Conservation (phyloP, 768 basidiomycete species). For the Termitomyces sp. region DNA sequence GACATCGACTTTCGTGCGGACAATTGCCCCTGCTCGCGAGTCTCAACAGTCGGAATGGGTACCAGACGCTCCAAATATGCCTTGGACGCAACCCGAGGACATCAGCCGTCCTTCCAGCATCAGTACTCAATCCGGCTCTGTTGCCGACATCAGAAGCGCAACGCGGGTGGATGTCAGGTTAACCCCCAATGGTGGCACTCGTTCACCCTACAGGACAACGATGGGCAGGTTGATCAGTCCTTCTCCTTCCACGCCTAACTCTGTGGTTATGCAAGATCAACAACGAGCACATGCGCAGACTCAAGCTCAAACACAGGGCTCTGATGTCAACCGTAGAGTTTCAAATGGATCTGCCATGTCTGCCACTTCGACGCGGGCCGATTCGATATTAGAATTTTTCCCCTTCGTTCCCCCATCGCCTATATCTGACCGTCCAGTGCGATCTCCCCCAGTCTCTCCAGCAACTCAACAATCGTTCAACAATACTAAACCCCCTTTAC, state of each 20-base stretch:
- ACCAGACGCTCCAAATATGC: slow-evolving; percentile 31
- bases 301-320: slow-evolving; percentile 53
- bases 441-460: slow-evolving; percentile 73
- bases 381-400: slow-evolving; percentile 83
- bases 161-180: slow-evolving; percentile 64
- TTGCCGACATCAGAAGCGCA: slow-evolving; percentile 56
- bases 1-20: slow-evolving; percentile 32
- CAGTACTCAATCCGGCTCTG: slow-evolving; percentile 55
- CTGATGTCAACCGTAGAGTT: slow-evolving; percentile 41
- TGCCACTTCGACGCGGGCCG: slow-evolving; percentile 65
- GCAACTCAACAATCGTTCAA: slow-evolving; percentile 52
- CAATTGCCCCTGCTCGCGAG: slow-evolving; percentile 20
- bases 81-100: slow-evolving; percentile 34
- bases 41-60: slow-evolving; percentile 29
- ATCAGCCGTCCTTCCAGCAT: slow-evolving; percentile 54
- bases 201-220: slow-evolving; percentile 51
- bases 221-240: slow-evolving; percentile 58
- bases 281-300: slow-evolving; percentile 60
- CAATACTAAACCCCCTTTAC: slow-evolving; percentile 48
- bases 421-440: slow-evolving; percentile 73
- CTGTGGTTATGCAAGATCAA: slow-evolving; percentile 51
- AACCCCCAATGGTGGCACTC: slow-evolving; percentile 31
- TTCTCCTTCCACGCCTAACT: slow-evolving; percentile 28
- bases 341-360: slow-evolving; percentile 66
- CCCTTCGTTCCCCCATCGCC: slow-evolving; percentile 88